These are phyloP conservation scores for Hypoxylon sp. DNA, from an alignment of 2,329 filamentous ascomycete genomes.

Conservation along the genomic window DNA sequence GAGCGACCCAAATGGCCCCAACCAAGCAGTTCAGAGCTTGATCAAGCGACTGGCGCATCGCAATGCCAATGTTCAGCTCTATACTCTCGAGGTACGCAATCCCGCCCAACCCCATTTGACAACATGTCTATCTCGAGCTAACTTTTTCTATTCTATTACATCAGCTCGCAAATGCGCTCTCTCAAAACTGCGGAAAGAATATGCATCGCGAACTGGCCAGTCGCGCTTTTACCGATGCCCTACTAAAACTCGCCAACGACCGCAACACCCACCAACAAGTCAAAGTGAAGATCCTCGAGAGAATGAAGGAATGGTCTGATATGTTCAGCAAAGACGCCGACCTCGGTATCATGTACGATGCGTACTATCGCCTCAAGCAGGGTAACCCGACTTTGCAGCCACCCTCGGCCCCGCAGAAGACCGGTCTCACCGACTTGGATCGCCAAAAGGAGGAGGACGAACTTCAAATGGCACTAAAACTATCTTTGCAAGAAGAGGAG, in stretches of 20 bases:
- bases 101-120: conserved; percentile 15
- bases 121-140: conserved; percentile 3
- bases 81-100: conserved; percentile 79
- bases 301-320: conserved; percentile 95
- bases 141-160: background rate
- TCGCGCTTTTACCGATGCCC: conserved; percentile 91
- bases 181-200: conserved; percentile 86
- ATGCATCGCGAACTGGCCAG: conserved; percentile 92
- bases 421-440: conserved; percentile 86
- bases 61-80: conserved; percentile 95
- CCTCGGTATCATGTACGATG: conserved; percentile 96
- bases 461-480: conserved; percentile 90
- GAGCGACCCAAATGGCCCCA: conserved; percentile 67
- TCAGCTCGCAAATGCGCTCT: conserved; percentile 86
- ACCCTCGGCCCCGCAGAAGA: conserved; percentile 93
- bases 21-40: conserved; percentile 87
- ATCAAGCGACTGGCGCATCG: conserved; percentile 92
- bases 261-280: conserved; percentile 96
- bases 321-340: conserved; percentile 92
- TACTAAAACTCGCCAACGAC: conserved; percentile 90
- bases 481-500: conserved; percentile 90
- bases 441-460: conserved; percentile 97
- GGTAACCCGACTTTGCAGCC: conserved; percentile 88
- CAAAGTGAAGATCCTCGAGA: conserved; percentile 95
- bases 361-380: conserved; percentile 85